Conservation (phyloP, 345 rosid genomes). For the Angophora floribunda region DNA sequence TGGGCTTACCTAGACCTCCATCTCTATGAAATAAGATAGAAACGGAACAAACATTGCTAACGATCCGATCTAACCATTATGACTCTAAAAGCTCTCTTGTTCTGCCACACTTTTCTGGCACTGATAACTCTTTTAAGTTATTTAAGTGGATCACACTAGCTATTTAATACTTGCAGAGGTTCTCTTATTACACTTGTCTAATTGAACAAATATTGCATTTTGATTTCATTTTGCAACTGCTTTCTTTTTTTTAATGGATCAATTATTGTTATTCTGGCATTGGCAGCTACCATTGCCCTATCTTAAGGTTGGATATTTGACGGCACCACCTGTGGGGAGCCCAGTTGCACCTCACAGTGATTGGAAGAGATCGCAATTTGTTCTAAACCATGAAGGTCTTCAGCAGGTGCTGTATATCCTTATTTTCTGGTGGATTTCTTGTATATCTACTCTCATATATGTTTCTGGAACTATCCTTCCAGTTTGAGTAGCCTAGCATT, state of each 20-base stretch:
- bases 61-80: neutral
- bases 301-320: slow-evolving; percentile 77
- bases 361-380: slow-evolving; percentile 74
- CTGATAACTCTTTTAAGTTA: neutral
- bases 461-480: neutral
- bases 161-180: neutral
- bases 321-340: slow-evolving; percentile 72
- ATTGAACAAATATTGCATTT: neutral
- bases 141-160: neutral
- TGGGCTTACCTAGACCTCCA: neutral
- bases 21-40: neutral
- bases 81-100: neutral
- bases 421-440: neutral
- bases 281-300: slow-evolving; percentile 82
- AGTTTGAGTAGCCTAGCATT: neutral
- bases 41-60: neutral
- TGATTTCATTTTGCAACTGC: neutral
- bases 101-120: neutral
- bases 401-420: slow-evolving; percentile 45
- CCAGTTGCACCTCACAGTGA: slow-evolving; percentile 82
- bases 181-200: neutral
- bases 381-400: slow-evolving; percentile 81
- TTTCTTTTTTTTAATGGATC: neutral
- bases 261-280: slow-evolving; percentile 1
- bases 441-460: neutral